Evolutionary conservation across 1,284 basidiomycete genomes (phyloP).

Genomic region (Coniferiporia weirii): DNA sequence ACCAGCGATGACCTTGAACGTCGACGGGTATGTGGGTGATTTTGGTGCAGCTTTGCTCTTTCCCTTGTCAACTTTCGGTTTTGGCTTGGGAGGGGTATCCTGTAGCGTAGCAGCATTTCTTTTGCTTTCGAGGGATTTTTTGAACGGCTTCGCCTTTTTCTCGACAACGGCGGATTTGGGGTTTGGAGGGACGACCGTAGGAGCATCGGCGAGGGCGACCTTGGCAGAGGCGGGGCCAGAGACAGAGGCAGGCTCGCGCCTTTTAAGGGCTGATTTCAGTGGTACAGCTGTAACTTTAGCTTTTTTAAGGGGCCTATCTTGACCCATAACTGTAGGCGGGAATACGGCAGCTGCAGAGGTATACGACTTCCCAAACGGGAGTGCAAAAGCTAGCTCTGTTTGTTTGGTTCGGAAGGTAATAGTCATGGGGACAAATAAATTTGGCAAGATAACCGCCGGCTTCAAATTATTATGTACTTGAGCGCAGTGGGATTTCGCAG

Average conservation of each 20-base stretch:
- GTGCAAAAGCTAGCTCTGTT: not conserved
- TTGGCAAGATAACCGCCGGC: not conserved
- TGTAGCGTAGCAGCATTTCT: not conserved
- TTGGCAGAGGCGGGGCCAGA: not conserved
- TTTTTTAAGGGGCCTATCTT: constrained; percentile 5
- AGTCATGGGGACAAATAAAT: not conserved
- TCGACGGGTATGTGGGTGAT: constrained; percentile 36
- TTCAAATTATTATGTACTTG: not conserved
- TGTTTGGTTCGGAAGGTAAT: not conserved
- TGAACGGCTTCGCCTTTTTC: not conserved
- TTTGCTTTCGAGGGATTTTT: not conserved
- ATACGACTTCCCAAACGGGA: not conserved
- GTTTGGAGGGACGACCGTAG: not conserved
- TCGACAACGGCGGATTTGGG: not conserved
- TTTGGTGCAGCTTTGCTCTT: constrained; percentile 1
- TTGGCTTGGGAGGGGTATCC: not conserved
- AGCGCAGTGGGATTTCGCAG: no score
- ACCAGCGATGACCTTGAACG: constrained; percentile 85
- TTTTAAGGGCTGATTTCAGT: constrained; percentile 16
- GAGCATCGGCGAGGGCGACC: not conserved
- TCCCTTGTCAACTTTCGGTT: constrained; percentile 39
- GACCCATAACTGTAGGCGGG: not conserved
- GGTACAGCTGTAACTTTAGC: not conserved
- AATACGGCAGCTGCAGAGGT: not conserved
- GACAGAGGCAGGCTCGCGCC: not conserved